These are phyloP conservation scores for Salmacisia buchloeana DNA, from an alignment of 1,284 basidiomycete species.

Conservation along the genomic window DNA sequence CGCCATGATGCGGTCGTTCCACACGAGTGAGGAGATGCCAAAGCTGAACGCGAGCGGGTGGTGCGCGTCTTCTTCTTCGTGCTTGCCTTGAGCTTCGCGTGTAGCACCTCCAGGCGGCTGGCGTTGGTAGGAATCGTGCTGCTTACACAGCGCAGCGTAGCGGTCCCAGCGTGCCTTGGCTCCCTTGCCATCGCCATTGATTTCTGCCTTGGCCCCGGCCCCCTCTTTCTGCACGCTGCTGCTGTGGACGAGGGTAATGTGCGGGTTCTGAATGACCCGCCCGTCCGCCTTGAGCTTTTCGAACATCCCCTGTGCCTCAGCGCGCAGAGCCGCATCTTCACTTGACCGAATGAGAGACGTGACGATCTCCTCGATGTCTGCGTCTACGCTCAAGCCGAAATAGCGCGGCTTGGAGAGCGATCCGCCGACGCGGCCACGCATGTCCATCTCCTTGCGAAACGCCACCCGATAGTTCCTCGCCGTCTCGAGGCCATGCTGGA, in stretches of 20 bases:
- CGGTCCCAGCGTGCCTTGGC: conserved; percentile 44
- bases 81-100: background rate
- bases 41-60: conserved; percentile 61
- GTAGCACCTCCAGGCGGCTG: too few species aligned
- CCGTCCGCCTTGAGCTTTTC: conserved; percentile 42
- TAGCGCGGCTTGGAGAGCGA: conserved; percentile 21
- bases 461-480: conserved; percentile 16
- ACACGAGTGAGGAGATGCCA: conserved; percentile 60
- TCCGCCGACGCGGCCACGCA: background rate
- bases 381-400: conserved; percentile 33
- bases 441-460: conserved; percentile 6
- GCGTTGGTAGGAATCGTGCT: background rate
- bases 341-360: conserved; percentile 1
- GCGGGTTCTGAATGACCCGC: conserved; percentile 63
- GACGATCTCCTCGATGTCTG: conserved; percentile 19
- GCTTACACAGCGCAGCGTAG: conserved; percentile 9
- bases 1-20: conserved; percentile 76
- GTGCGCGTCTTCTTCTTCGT: background rate
- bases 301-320: conserved; percentile 14
- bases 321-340: background rate
- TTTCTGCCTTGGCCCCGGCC: conserved; percentile 16
- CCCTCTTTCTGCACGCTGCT: conserved; percentile 8
- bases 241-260: conserved; percentile 77
- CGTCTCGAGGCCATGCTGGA: background rate
- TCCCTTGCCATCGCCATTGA: conserved; percentile 16